Percentiles rank a stretch among this genome's conserved stretches.
Evolutionary conservation across 208 protist genomes (phyloP).

Genomic region (Leishmania amazonensis): DNA sequence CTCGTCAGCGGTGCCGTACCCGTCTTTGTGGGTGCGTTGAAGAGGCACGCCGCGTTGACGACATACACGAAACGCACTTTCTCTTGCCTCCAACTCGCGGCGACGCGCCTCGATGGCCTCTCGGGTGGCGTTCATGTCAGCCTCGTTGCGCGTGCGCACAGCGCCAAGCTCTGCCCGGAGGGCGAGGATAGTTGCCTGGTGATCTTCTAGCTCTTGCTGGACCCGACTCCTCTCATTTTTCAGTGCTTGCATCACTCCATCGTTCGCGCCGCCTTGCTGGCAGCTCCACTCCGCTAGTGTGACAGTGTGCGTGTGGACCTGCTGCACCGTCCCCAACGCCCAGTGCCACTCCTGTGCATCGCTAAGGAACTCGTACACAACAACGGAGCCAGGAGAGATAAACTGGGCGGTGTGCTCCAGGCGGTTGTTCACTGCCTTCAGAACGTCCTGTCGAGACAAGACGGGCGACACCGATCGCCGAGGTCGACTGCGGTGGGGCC

Average conservation of each 20-base stretch:
- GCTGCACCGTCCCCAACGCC: conserved; percentile 44
- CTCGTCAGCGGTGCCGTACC: conserved; percentile 4
- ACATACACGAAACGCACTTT: conserved; percentile 16
- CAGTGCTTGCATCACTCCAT: conserved; percentile 37
- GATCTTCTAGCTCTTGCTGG: conserved; percentile 33
- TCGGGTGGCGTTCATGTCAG: conserved; percentile 40
- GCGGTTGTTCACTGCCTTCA: conserved; percentile 10
- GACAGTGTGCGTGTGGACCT: conserved; percentile 31
- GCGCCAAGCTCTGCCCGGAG: conserved; percentile 45
- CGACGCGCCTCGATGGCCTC: conserved; percentile 27
- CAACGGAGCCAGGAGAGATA: conserved; percentile 35
- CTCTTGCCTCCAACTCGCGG: conserved; percentile 21
- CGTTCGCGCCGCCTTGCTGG: conserved; percentile 29
- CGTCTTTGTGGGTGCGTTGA: conserved; percentile 6
- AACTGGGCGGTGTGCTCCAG: conserved; percentile 23
- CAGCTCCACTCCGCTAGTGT: conserved; percentile 39
- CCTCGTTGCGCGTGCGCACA: conserved; percentile 58
- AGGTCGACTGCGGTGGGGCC: background rate
- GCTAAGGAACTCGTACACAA: conserved; percentile 63
- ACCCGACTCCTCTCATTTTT: conserved; percentile 20
- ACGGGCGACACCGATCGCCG: conserved; percentile 11
- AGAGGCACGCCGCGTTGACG: conserved; percentile 11
- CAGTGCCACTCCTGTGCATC: conserved; percentile 38
- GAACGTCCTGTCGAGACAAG: conserved; percentile 16
- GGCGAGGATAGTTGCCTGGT: conserved; percentile 29